Evolutionary conservation across 345 rosid genomes (phyloP).

Genomic region (Noccaea caerulescens): DNA sequence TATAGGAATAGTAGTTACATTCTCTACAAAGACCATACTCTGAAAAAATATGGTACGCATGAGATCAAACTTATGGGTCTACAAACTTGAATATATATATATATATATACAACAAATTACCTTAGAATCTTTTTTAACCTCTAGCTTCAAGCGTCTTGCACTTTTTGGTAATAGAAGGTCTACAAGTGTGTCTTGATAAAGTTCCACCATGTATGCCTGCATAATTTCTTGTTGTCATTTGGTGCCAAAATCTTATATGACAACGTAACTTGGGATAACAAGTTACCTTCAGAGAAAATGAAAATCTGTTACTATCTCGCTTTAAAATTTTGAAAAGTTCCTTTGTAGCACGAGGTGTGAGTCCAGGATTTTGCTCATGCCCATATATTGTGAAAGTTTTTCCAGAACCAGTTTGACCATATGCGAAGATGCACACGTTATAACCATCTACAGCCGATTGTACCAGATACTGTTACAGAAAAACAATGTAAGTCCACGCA

Average conservation of each 20-base stretch:
- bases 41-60: constrained; percentile 40
- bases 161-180: constrained; percentile 81
- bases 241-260: constrained; percentile 1
- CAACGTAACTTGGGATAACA: background rate
- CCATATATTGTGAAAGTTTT: constrained; percentile 98
- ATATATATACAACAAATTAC: constrained; percentile 42
- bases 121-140: constrained; percentile 95
- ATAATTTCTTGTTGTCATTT: constrained; percentile 33
- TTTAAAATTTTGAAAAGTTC: constrained; percentile 82
- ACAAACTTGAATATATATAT: constrained; percentile 4
- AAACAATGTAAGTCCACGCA: constrained; percentile 14
- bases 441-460: constrained; percentile 97
- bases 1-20: constrained; percentile 72
- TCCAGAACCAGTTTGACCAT: constrained; percentile 99
- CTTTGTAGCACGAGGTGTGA: constrained; percentile 84
- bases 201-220: constrained; percentile 94
- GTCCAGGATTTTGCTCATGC: constrained; percentile 72
- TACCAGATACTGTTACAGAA: constrained; percentile 70
- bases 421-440: constrained; percentile 95
- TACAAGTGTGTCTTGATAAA: constrained; percentile 91
- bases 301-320: constrained; percentile 77
- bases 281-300: constrained; percentile 82
- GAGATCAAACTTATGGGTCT: constrained; percentile 14
- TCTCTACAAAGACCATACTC: constrained; percentile 95
- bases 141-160: constrained; percentile 73